Percentiles rank a stretch among this genome's conserved stretches.
Conservation (phyloP, 1,139 yeast species). For the Arxiozyma heterogenica region DNA sequence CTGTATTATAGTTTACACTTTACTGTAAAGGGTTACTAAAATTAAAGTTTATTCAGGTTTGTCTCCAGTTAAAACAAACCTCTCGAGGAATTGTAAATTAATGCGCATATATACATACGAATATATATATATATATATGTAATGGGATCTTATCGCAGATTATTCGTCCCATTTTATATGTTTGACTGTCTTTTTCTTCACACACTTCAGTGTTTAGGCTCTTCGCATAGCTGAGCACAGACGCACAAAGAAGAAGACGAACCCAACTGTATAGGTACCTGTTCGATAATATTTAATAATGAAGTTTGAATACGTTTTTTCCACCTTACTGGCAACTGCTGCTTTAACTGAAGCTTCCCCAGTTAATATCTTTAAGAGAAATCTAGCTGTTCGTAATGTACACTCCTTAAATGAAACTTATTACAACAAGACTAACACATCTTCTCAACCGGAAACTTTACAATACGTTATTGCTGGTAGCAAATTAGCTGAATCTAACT, state of each 20-base stretch:
- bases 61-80: not conserved
- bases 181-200: too few species aligned
- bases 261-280: not conserved
- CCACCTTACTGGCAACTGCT: conserved; percentile 15
- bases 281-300: conserved; percentile 4
- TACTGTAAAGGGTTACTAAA: not conserved
- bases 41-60: not conserved
- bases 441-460: conserved; percentile 10
- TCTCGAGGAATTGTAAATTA: not conserved
- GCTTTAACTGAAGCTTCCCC: conserved; percentile 18
- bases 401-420: not conserved
- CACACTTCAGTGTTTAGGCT: too few species aligned
- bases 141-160: not conserved
- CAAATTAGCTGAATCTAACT: conserved; percentile 12
- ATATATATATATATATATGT: too few species aligned
- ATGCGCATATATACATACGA: too few species aligned
- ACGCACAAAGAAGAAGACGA: not conserved
- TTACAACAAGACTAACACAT: conserved; percentile 6
- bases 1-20: not conserved
- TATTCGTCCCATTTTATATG: not conserved
- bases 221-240: too few species aligned
- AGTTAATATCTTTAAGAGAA: conserved; percentile 6
- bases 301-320: conserved; percentile 11
- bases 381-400: not conserved
- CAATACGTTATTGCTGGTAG: conserved; percentile 26